Evolutionary conservation across 2,329 filamentous ascomycete species (phyloP).

Genomic region (Monosporascus ibericus): DNA sequence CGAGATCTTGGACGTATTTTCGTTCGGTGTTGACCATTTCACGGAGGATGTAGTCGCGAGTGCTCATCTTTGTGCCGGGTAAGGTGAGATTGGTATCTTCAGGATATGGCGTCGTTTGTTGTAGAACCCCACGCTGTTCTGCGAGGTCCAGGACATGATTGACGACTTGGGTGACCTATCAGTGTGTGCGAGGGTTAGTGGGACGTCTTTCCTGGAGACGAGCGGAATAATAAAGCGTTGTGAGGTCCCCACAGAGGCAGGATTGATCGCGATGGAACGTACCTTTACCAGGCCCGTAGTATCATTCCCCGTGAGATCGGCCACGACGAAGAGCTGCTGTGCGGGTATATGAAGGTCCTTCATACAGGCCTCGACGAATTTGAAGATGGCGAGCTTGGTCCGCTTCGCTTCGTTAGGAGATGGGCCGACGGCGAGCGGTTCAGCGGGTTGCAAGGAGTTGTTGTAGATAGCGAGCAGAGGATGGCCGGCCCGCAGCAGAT

Average conservation of each 20-base stretch:
- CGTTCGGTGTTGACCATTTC: constrained; percentile 93
- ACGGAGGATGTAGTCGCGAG: constrained; percentile 80
- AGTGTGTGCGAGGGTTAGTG: background rate
- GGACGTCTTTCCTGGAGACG: constrained; percentile 6
- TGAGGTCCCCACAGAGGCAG: background rate
- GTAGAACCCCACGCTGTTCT: constrained; percentile 69
- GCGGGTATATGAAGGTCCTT: constrained; percentile 73
- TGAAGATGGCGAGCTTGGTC: constrained; percentile 83
- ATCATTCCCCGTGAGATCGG: constrained; percentile 85
- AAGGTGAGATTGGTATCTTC: constrained; percentile 44
- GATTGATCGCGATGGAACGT: constrained; percentile 15
- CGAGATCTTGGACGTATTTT: constrained; percentile 95
- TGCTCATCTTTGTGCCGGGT: constrained; percentile 63
- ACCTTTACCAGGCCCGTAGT: constrained; percentile 97
- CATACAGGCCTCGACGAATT: constrained; percentile 85
- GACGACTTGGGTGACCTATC: constrained; percentile 78
- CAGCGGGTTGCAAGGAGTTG: constrained; percentile 71
- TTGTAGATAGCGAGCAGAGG: constrained; percentile 89
- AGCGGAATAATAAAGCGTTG: constrained; percentile 1
- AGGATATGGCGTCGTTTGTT: constrained; percentile 51
- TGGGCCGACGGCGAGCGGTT: constrained; percentile 62
- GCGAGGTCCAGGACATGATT: constrained; percentile 87
- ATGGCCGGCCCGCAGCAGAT: constrained; percentile 73
- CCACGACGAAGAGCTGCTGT: constrained; percentile 84
- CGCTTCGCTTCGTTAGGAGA: constrained; percentile 62